Percentiles rank a stretch among this genome's conserved stretches.
These are phyloP conservation scores for Rhodotorula toruloides DNA, from an alignment of 768 basidiomycete species.

Conservation along the genomic window DNA sequence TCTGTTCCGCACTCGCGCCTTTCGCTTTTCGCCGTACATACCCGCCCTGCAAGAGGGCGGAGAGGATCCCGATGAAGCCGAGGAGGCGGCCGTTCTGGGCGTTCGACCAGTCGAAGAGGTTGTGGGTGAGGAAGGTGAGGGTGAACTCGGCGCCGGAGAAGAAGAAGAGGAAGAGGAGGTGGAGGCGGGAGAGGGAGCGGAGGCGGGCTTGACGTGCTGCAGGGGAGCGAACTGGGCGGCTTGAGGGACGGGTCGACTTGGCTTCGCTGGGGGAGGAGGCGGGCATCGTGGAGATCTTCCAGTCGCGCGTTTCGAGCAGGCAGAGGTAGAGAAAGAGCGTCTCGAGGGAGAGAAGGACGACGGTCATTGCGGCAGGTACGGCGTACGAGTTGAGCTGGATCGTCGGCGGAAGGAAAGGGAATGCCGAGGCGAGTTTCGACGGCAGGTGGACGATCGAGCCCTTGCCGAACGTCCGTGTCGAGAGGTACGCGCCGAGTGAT, in stretches of 20 bases:
- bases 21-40: constrained; percentile 74
- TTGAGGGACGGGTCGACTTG: not conserved
- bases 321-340: constrained; percentile 67
- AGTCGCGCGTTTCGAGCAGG: constrained; percentile 80
- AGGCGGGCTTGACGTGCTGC: constrained; percentile 50
- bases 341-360: constrained; percentile 70
- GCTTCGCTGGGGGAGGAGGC: constrained; percentile 52
- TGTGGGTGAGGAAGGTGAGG: constrained; percentile 87
- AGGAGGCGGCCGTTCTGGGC: constrained; percentile 76
- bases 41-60: constrained; percentile 71
- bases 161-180: constrained; percentile 77
- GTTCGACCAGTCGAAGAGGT: constrained; percentile 56
- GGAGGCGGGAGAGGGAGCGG: constrained; percentile 57
- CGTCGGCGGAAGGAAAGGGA: constrained; percentile 46
- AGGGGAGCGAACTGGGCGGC: not conserved
- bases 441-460: not conserved
- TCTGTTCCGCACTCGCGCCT: constrained; percentile 33
- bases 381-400: constrained; percentile 75
- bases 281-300: constrained; percentile 64
- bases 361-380: constrained; percentile 74
- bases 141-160: constrained; percentile 94
- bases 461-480: constrained; percentile 54
- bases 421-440: not conserved
- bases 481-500: constrained; percentile 92
- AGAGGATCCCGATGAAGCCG: constrained; percentile 80